Evolutionary conservation across 352 stramenopile species (phyloP).

Genomic region (Pythium biforme): DNA sequence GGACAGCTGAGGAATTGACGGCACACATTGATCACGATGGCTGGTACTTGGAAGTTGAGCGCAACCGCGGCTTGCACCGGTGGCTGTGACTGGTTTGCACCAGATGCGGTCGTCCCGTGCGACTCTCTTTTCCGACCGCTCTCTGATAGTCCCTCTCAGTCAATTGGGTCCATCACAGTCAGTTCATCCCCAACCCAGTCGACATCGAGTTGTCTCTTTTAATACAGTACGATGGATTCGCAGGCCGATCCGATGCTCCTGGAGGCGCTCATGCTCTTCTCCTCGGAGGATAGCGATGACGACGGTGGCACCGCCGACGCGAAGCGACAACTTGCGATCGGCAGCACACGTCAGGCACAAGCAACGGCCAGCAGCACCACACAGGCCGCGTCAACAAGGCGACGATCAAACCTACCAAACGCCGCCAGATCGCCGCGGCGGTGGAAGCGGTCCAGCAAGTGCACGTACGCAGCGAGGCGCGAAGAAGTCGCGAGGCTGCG

Average conservation of each 20-base stretch:
- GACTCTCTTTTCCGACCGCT: neutral
- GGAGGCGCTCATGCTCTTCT: conserved; percentile 26
- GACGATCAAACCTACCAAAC: neutral
- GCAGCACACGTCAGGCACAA: neutral
- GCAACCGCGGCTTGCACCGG: neutral
- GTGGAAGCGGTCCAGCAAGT: conserved; percentile 30
- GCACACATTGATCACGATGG: conserved; percentile 1
- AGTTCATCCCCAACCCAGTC: neutral
- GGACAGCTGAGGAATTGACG: neutral
- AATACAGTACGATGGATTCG: neutral
- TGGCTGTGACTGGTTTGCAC: neutral
- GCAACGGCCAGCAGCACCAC: no score
- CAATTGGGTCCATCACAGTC: neutral
- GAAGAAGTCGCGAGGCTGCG: conserved; percentile 51
- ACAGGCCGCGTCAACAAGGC: neutral
- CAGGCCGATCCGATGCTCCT: conserved; percentile 16
- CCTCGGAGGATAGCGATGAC: conserved; percentile 16
- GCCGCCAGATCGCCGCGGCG: neutral
- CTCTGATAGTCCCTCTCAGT: neutral
- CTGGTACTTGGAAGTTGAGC: neutral
- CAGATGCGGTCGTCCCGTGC: neutral
- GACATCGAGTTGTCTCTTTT: neutral
- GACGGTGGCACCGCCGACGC: neutral
- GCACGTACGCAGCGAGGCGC: conserved; percentile 56
- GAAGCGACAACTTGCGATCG: neutral